phyloP scores from a whole-genome alignment of 352 stramenopile genomes.

The Phytopythium oedochilum region DNA sequence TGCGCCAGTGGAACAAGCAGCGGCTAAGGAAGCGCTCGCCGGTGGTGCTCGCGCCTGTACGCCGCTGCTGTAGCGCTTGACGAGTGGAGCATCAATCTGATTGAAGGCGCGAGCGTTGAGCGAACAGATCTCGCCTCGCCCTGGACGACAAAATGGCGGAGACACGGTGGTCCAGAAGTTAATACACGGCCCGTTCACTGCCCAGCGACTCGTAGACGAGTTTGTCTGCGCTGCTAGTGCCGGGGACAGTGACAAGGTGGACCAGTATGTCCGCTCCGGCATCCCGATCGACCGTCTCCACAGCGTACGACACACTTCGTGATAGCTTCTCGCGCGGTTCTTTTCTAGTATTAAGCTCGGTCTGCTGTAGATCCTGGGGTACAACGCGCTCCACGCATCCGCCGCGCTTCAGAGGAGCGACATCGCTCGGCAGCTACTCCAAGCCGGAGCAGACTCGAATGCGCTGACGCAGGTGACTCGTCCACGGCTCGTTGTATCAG shows the following conservation, averaged over 20 bases:
- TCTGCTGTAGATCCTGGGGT: constrained; percentile 42
- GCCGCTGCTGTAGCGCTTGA: background rate
- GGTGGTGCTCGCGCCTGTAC: constrained; percentile 17
- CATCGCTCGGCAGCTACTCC: constrained; percentile 35
- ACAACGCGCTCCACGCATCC: constrained; percentile 47
- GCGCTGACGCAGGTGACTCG: constrained; percentile 21
- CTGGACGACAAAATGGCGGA: background rate
- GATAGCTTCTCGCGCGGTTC: background rate
- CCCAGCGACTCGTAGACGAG: constrained; percentile 56
- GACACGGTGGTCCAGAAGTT: constrained; percentile 26
- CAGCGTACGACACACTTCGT: constrained; percentile 20
- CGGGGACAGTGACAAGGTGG: constrained; percentile 35
- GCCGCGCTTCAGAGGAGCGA: constrained; percentile 23
- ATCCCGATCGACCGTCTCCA: constrained; percentile 47
- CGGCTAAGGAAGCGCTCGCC: constrained; percentile 14
- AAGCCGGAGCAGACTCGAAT: constrained; percentile 41
- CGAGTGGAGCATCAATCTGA: background rate
- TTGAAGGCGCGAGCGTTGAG: no score
- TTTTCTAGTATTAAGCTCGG: no score
- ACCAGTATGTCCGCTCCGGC: constrained; percentile 45
- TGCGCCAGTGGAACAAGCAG: constrained; percentile 32
- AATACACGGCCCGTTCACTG: constrained; percentile 38
- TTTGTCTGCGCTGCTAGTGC: constrained; percentile 42
- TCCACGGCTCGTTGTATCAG: no score
- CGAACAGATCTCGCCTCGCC: background rate